A percentile compares a stretch with the other conserved stretches of the same genome.
These are phyloP conservation scores for Insectozyma bohioensis DNA, from an alignment of 1,139 yeast species.

Conservation along the genomic window DNA sequence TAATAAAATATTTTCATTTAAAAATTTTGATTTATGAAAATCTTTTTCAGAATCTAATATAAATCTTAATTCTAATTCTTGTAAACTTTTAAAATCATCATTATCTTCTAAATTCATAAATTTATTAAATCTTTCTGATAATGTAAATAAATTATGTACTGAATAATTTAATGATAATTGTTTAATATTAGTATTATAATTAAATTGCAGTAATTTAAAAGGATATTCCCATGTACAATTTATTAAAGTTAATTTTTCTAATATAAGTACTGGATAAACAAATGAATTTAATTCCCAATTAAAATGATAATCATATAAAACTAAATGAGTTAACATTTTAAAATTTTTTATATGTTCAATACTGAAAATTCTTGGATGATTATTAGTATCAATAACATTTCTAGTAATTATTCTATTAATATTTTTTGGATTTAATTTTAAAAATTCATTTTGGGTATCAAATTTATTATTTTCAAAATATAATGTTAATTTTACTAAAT, in stretches of 20 bases:
- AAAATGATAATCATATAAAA: conserved; percentile 32
- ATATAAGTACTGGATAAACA: conserved; percentile 9
- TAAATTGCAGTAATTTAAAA: conserved; percentile 35
- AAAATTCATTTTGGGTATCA: conserved; percentile 19
- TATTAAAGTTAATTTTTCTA: conserved; percentile 19
- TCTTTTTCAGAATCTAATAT: neutral
- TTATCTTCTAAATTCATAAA: conserved; percentile 23
- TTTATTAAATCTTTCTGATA: conserved; percentile 37
- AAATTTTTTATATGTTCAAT: conserved; percentile 32
- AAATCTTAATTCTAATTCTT: conserved; percentile 7
- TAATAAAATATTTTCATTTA: conserved; percentile 17
- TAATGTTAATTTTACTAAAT: conserved; percentile 23
- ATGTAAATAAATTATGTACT: conserved; percentile 30
- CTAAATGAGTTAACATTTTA: conserved; percentile 19
- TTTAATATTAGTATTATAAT: conserved; percentile 22
- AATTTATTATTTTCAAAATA: conserved; percentile 21
- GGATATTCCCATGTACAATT: conserved; percentile 51
- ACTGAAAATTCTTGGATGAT: conserved; percentile 28
- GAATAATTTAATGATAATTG: conserved; percentile 27
- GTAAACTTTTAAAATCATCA: conserved; percentile 21
- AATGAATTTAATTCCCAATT: conserved; percentile 24
- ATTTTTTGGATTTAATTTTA: conserved; percentile 20
- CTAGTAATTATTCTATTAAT: conserved; percentile 12
- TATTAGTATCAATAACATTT: conserved; percentile 15
- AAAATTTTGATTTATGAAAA: conserved; percentile 15